Conservation (phyloP, 805 yeast species). For the Candida maesae region DNA sequence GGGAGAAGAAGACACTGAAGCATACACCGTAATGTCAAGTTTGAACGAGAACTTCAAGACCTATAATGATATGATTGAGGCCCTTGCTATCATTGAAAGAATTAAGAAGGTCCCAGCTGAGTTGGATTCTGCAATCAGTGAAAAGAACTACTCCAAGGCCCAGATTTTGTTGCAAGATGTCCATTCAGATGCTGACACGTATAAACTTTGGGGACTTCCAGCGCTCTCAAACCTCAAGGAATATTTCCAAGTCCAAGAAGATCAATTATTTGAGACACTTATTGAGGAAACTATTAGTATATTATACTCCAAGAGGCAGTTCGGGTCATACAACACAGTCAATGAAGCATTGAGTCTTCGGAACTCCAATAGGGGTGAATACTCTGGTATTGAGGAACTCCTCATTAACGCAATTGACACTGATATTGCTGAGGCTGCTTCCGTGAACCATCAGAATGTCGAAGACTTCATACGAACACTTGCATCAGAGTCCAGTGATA, state of each 20-base stretch:
- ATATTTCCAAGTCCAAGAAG: constrained; percentile 52
- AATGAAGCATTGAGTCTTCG: constrained; percentile 13
- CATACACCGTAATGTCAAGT: constrained; percentile 21
- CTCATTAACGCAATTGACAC: constrained; percentile 53
- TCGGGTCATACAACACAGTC: constrained; percentile 20
- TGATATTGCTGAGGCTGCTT: constrained; percentile 50
- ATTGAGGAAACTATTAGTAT: constrained; percentile 74
- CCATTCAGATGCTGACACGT: constrained; percentile 42
- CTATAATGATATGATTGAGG: constrained; percentile 65
- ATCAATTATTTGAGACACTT: constrained; percentile 61
- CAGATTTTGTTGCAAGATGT: constrained; percentile 50
- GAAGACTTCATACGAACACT: constrained; percentile 33
- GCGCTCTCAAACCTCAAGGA: constrained; percentile 48
- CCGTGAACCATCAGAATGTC: constrained; percentile 33
- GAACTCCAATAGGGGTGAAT: constrained; percentile 18
- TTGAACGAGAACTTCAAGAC: constrained; percentile 59
- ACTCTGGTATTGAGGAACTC: constrained; percentile 48
- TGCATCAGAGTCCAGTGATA: constrained; percentile 6
- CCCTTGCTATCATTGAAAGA: constrained; percentile 62
- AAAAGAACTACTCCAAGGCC: constrained; percentile 64
- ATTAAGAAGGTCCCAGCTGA: constrained; percentile 55
- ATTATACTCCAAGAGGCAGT: constrained; percentile 50
- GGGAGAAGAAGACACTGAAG: neutral
- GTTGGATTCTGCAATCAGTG: constrained; percentile 65
- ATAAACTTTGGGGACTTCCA: constrained; percentile 54